phyloP scores from a whole-genome alignment of 176 grass and related monocot genomes.

The Tillandsia fasciculata region DNA sequence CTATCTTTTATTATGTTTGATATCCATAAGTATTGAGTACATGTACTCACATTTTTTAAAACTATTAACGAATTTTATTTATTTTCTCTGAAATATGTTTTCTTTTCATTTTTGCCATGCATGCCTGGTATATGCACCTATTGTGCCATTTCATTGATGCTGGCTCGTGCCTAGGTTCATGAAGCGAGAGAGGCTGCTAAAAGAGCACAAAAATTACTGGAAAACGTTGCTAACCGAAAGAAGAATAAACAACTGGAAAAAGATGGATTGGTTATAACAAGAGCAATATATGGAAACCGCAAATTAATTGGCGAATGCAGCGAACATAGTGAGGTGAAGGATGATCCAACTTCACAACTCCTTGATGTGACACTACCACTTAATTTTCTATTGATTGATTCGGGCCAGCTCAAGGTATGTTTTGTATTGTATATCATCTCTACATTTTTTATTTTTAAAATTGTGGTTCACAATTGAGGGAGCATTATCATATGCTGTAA shows the following conservation, averaged over 20 bases:
- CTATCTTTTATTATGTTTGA: constrained; percentile 18
- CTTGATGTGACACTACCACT: constrained; percentile 81
- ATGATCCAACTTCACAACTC: constrained; percentile 70
- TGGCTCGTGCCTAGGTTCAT: constrained; percentile 35
- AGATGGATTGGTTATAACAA: constrained; percentile 71
- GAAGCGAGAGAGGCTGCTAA: constrained; percentile 78
- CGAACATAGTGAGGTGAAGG: constrained; percentile 41
- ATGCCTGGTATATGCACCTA: constrained; percentile 16
- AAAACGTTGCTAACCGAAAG: constrained; percentile 83
- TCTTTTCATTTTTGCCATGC: constrained; percentile 12
- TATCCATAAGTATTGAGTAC: background rate
- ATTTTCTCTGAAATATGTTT: too few species aligned
- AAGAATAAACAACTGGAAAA: constrained; percentile 72
- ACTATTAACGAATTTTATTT: too few species aligned
- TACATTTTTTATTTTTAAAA: background rate
- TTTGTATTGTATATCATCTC: background rate
- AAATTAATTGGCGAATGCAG: constrained; percentile 32
- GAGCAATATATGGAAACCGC: constrained; percentile 61
- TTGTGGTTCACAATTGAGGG: background rate
- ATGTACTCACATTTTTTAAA: too few species aligned
- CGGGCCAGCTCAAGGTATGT: constrained; percentile 85
- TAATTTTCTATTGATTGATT: constrained; percentile 79
- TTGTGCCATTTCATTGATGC: constrained; percentile 8
- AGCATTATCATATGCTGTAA: background rate
- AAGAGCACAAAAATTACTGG: constrained; percentile 68